phyloP scores from a whole-genome alignment of 495 filamentous ascomycete species.

The Xylaria longipes region DNA sequence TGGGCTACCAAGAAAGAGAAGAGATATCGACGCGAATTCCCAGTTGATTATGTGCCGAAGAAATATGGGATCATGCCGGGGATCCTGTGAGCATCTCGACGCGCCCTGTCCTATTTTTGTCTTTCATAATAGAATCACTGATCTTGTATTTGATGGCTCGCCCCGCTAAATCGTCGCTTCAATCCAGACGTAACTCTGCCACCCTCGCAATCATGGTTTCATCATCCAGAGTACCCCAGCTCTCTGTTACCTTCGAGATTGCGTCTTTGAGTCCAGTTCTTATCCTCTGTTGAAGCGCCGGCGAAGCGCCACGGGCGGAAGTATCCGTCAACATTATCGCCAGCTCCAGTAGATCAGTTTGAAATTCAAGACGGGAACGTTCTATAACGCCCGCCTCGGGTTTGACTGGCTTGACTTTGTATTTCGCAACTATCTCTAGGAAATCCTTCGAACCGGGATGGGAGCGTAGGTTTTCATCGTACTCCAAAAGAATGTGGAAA shows the following conservation, averaged over 20 bases:
- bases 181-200: slow-evolving; percentile 11
- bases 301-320: background rate
- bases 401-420: background rate
- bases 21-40: no score
- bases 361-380: slow-evolving; percentile 10
- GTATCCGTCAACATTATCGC: background rate
- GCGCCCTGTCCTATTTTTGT: background rate
- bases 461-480: slow-evolving; percentile 2
- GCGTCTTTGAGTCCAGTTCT: background rate
- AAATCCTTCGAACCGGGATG: slow-evolving; percentile 3
- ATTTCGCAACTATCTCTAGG: slow-evolving; percentile 8
- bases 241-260: background rate
- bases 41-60: no score
- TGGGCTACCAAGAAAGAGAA: no score
- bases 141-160: no score
- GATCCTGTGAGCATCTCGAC: background rate
- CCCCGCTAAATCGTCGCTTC: background rate
- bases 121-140: background rate
- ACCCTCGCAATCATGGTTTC: slow-evolving; percentile 8
- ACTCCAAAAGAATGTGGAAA: slow-evolving; percentile 15
- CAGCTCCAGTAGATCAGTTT: slow-evolving; percentile 21
- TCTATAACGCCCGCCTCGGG: background rate
- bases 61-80: no score
- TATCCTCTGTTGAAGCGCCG: background rate
- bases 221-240: slow-evolving; percentile 12